Evolutionary conservation across 441 rosid species (phyloP).

Genomic region (Lepidium campestre): DNA sequence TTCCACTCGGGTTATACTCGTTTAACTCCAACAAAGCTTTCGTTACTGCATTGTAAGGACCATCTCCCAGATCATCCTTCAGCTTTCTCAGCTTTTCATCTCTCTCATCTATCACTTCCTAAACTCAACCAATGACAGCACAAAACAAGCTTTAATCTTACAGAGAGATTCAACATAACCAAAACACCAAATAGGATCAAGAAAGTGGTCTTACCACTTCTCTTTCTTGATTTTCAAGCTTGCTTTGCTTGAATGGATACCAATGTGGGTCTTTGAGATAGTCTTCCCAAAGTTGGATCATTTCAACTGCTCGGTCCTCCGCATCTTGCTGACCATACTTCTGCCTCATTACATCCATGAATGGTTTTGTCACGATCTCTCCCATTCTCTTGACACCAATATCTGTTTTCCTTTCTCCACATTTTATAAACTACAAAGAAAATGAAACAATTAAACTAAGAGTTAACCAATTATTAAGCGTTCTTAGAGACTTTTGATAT

Average conservation of each 20-base stretch:
- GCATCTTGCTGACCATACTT: slow-evolving; percentile 64
- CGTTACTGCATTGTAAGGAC: slow-evolving; percentile 51
- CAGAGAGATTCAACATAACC: not conserved
- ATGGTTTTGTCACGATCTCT: slow-evolving; percentile 68
- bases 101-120: slow-evolving; percentile 57
- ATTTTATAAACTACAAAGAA: slow-evolving; percentile 11
- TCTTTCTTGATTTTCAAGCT: slow-evolving; percentile 32
- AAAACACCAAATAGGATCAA: not conserved
- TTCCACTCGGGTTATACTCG: slow-evolving; percentile 88
- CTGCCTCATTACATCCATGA: slow-evolving; percentile 66
- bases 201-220: slow-evolving; percentile 36
- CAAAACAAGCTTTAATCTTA: not conserved
- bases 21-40: slow-evolving; percentile 58
- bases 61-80: slow-evolving; percentile 52
- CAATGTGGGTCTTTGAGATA: slow-evolving; percentile 82
- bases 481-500: not conserved
- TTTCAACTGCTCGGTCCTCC: slow-evolving; percentile 57
- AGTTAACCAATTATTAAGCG: not conserved
- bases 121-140: not conserved
- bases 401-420: slow-evolving; percentile 14
- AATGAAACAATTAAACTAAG: not conserved
- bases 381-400: slow-evolving; percentile 94
- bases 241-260: slow-evolving; percentile 69
- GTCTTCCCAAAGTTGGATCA: slow-evolving; percentile 77
- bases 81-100: slow-evolving; percentile 62